Evolutionary conservation across 2,329 filamentous ascomycete genomes (phyloP).

Genomic region (Aspergillus sp.): DNA sequence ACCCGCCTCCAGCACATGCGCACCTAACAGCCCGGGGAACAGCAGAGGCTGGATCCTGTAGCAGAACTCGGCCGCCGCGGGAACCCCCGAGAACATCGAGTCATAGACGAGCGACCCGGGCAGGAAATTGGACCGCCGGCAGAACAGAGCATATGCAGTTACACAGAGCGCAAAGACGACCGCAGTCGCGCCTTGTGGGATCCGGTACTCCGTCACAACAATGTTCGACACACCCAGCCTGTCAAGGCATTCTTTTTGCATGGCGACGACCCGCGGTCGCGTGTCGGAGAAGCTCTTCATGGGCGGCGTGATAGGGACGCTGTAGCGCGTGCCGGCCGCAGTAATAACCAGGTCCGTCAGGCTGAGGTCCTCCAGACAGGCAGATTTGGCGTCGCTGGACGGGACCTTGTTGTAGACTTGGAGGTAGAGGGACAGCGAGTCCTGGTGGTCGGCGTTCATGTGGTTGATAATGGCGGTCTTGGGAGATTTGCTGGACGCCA

Average conservation of each 20-base stretch:
- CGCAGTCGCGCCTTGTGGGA: conserved; percentile 42
- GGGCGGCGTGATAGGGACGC: conserved; percentile 59
- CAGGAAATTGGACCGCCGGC: conserved; percentile 43
- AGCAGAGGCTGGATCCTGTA: conserved; percentile 51
- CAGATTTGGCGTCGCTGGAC: conserved; percentile 44
- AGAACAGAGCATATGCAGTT: conserved; percentile 46
- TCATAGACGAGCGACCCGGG: conserved; percentile 44
- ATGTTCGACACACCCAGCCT: conserved; percentile 53
- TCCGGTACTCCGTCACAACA: conserved; percentile 44
- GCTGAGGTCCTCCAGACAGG: conserved; percentile 57
- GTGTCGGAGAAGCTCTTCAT: conserved; percentile 60
- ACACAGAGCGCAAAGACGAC: conserved; percentile 47
- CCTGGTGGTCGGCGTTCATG: conserved; percentile 77
- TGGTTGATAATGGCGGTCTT: conserved; percentile 62
- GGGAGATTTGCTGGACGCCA: conserved; percentile 19
- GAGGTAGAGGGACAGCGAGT: conserved; percentile 69
- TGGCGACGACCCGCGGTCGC: conserved; percentile 60
- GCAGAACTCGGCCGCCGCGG: conserved; percentile 51
- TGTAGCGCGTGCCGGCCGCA: conserved; percentile 36
- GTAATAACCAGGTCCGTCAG: conserved; percentile 56
- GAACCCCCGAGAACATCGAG: conserved; percentile 43
- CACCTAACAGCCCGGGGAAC: conserved; percentile 48
- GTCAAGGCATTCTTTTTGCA: conserved; percentile 54
- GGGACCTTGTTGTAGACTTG: conserved; percentile 58
- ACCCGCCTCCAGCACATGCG: conserved; percentile 58